A percentile compares a stretch with the other conserved stretches of the same genome.
phyloP scores from a whole-genome alignment of 1,284 basidiomycete genomes.

The Cystobasidium slooffiae region DNA sequence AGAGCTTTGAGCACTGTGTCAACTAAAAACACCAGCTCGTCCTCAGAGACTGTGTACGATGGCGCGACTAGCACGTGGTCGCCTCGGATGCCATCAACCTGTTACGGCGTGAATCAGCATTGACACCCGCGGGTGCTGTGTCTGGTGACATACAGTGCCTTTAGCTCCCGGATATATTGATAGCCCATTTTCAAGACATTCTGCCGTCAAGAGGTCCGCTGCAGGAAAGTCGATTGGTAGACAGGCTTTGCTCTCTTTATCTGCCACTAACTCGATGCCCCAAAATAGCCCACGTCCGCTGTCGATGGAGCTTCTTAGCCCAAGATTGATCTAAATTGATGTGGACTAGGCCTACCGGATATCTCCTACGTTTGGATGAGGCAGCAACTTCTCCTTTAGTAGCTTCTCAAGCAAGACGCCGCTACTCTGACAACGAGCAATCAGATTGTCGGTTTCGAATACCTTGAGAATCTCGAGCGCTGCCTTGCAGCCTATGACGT shows the following conservation, averaged over 20 bases:
- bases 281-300: constrained; percentile 80
- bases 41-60: constrained; percentile 53
- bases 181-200: constrained; percentile 49
- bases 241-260: constrained; percentile 50
- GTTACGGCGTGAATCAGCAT: not conserved
- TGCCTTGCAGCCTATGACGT: constrained; percentile 74
- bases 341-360: not conserved
- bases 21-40: constrained; percentile 51
- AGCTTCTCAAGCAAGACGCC: constrained; percentile 67
- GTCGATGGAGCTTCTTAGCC: constrained; percentile 53
- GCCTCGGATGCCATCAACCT: constrained; percentile 53
- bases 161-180: constrained; percentile 52
- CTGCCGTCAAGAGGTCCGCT: constrained; percentile 49
- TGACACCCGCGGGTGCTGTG: not conserved
- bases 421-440: constrained; percentile 63
- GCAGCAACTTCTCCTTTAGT: constrained; percentile 64
- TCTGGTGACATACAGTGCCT: constrained; percentile 45
- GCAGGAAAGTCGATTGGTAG: constrained; percentile 49
- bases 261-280: constrained; percentile 70
- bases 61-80: constrained; percentile 56
- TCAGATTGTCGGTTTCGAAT: constrained; percentile 68
- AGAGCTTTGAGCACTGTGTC: constrained; percentile 45
- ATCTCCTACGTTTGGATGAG: constrained; percentile 63
- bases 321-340: not conserved
- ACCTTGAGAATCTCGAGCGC: constrained; percentile 77